Conservation (phyloP, 495 filamentous ascomycete species). For the Beverwykella pulmonaria region DNA sequence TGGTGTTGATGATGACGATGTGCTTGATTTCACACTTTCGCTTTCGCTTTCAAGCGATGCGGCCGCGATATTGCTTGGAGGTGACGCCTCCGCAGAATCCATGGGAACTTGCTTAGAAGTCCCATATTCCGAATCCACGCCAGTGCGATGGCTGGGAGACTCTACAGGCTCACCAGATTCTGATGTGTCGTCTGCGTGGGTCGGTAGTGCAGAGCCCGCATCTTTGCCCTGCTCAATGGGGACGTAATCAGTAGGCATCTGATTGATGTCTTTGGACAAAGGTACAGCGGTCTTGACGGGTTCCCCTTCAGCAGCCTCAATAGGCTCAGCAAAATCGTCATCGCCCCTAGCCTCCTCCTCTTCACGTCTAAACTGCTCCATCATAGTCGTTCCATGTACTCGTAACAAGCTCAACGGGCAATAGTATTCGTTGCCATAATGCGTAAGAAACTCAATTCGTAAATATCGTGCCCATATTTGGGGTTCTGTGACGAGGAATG, state of each 20-base stretch:
- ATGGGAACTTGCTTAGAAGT: background rate
- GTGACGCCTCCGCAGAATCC: background rate
- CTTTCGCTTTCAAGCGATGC: background rate
- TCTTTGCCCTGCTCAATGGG: constrained; percentile 1
- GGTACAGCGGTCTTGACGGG: constrained; percentile 26
- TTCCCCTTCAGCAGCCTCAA: constrained; percentile 48
- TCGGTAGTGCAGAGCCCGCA: background rate
- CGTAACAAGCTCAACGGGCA: constrained; percentile 89
- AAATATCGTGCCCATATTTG: constrained; percentile 95
- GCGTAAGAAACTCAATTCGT: constrained; percentile 84
- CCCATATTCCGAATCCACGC: background rate
- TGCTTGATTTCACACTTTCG: background rate
- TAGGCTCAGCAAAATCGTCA: constrained; percentile 54
- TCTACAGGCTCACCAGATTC: background rate
- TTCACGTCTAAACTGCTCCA: constrained; percentile 82
- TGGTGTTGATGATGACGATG: constrained; percentile 1
- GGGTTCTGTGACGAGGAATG: constrained; percentile 88
- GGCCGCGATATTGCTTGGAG: background rate
- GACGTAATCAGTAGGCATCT: background rate
- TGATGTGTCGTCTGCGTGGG: background rate
- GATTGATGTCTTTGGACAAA: constrained; percentile 26
- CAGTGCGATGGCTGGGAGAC: background rate
- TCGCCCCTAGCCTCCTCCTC: constrained; percentile 67
- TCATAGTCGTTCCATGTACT: constrained; percentile 94
- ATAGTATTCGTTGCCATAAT: constrained; percentile 96